Base-by-base conservation (phyloP, 164 flowering plant genomes). In the Vitis amurensis region DNA sequence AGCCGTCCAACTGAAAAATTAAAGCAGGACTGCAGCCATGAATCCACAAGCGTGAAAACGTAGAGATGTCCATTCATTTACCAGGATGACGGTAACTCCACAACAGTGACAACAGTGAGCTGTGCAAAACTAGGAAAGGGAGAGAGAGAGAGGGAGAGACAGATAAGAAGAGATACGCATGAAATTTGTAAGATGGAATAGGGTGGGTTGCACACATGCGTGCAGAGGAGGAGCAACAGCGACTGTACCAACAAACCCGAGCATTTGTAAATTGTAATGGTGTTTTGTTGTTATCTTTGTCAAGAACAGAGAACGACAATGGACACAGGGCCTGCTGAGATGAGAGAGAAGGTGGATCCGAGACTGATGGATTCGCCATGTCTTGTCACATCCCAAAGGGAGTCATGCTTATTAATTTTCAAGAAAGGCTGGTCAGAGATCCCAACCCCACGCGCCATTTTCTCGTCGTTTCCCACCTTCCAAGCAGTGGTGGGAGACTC, bases 301-400 rank as follows among this genome's bases (percentile, higher is more conserved):
- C 60, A 8, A 17, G 27, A 27, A 29, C 23, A 12, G 29, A 68
- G 55, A 68, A 23, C 27, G 16, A 67, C 13, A 44, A 37, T n/a
- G 19, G 37, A 53, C 17, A 4, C 44, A 50, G 53, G 5, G 15
- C 5, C 9, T 23, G 27, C 27, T 23, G 27, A 23, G 27, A 23
- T 61, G 30, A 58, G 55, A 49, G 50, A 50, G n/a, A 61, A 37
- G 44, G 44, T 3, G 44, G 44, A 37, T 37, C 44, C 44, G 50
- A 56, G 52, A 61, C 31, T 52, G 56, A 62, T 37, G 10, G 47
- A 52, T 59, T 47, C 37, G 44, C 68, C 16, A 31, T 62, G 76
- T 67, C 4, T 73, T 16, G 76, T 73, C 76, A 63, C 71, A 55
- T 73, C 76, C 12, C 58, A 48, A 61, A 53, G 63, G 57, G 55